Evolutionary conservation across 116 monocot genomes (phyloP).

Genomic region (Papilionanthe hybrid): DNA sequence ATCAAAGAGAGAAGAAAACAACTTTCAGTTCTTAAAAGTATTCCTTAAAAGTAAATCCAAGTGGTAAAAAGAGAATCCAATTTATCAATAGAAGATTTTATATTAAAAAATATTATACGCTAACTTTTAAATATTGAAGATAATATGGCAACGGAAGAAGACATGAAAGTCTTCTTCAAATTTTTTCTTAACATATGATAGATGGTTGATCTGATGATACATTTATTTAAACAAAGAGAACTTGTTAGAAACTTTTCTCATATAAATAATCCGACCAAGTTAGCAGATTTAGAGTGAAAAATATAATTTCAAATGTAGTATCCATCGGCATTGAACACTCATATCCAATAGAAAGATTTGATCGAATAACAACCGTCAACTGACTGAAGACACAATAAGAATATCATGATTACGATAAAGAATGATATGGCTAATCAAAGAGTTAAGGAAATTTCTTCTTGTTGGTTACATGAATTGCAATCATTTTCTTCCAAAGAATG

Average conservation of each 20-base stretch:
- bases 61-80: background rate
- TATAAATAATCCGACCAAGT: background rate
- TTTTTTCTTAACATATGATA: background rate
- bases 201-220: background rate
- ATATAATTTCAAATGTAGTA: background rate
- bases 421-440: background rate
- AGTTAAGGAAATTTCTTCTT: background rate
- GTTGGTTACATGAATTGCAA: background rate
- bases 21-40: background rate
- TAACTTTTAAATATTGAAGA: background rate
- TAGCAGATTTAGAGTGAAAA: background rate
- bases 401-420: background rate
- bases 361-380: background rate
- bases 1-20: background rate
- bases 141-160: background rate
- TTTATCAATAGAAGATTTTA: background rate
- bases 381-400: background rate
- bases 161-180: background rate
- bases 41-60: background rate
- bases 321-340: background rate
- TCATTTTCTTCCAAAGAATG: background rate
- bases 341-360: background rate
- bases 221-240: background rate
- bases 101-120: background rate
- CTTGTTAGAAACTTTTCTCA: background rate